A percentile compares a stretch with the other conserved stretches of the same genome.
These are phyloP conservation scores for Sporothrix pseudoabietina DNA, from an alignment of 2,329 filamentous ascomycete species.

Conservation along the genomic window DNA sequence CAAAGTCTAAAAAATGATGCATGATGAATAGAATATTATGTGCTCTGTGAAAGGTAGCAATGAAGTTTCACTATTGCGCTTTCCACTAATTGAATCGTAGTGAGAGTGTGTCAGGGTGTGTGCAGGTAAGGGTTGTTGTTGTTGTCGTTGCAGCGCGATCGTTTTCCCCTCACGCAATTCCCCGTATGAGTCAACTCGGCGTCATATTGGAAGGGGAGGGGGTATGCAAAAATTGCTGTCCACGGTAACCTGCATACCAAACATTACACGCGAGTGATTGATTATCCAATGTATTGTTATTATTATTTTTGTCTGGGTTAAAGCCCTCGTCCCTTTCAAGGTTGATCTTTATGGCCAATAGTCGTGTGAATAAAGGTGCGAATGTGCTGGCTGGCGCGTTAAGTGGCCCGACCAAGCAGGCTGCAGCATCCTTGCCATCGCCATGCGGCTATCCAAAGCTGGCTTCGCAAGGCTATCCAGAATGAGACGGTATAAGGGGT, in stretches of 20 bases:
- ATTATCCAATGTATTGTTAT: not conserved
- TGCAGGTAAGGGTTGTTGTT: not conserved
- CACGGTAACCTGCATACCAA: not conserved
- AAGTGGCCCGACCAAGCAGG: not conserved
- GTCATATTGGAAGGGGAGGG: constrained; percentile 12
- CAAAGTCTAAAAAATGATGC: not conserved
- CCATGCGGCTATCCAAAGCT: not conserved
- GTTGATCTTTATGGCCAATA: not conserved
- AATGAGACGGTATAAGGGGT: not conserved
- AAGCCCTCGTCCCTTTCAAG: not conserved
- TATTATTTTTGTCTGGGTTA: not conserved
- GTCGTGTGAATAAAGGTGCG: not conserved
- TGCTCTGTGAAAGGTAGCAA: not conserved
- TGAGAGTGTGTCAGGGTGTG: constrained; percentile 3
- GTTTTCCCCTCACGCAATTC: not conserved
- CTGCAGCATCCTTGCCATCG: not conserved
- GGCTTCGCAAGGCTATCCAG: not conserved
- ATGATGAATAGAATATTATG: not conserved
- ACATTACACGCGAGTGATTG: not conserved
- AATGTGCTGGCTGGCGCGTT: not conserved
- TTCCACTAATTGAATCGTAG: not conserved
- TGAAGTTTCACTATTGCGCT: no score
- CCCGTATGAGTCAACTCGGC: constrained; percentile 24
- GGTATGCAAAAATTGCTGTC: not conserved
- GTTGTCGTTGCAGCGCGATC: not conserved